Conservation (phyloP, 2,329 filamentous ascomycete species). For the Ophiostoma sp. region DNA sequence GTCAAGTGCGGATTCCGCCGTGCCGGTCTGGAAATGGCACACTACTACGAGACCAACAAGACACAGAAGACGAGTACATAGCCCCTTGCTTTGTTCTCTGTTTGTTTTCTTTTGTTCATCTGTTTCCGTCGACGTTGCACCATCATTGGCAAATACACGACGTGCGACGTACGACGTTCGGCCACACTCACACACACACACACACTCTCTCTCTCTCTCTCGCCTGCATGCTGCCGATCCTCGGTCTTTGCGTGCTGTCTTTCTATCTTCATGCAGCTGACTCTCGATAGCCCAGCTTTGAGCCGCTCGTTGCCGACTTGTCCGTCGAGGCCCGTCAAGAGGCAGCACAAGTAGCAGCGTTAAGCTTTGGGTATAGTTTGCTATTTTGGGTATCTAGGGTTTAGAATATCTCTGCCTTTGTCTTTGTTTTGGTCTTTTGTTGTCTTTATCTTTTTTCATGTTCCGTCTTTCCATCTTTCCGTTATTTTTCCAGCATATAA, state of each 20-base stretch:
- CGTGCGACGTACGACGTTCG: not conserved
- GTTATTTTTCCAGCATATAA: not conserved
- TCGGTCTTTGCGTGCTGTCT: not conserved
- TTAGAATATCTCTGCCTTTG: not conserved
- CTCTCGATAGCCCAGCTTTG: conserved; percentile 1
- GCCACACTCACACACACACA: not conserved
- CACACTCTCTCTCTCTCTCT: not conserved
- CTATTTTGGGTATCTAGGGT: not conserved
- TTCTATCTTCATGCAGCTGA: conserved; percentile 3
- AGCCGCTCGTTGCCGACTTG: not conserved
- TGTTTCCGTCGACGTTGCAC: not conserved
- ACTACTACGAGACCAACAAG: conserved; percentile 67
- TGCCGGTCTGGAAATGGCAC: conserved; percentile 92
- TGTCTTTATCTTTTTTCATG: not conserved
- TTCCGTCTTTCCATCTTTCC: not conserved
- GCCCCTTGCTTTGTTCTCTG: not conserved
- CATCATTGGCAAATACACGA: not conserved
- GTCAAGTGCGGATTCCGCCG: conserved; percentile 94
- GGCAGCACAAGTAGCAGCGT: not conserved
- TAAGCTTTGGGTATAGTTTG: not conserved
- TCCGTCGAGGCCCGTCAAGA: not conserved
- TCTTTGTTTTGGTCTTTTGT: not conserved
- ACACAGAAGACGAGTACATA: conserved; percentile 29
- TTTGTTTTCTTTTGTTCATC: not conserved
- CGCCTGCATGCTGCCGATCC: not conserved